These are phyloP conservation scores for Pyrus bretschneideri DNA, from an alignment of 306 rosid genomes.

Conservation along the genomic window DNA sequence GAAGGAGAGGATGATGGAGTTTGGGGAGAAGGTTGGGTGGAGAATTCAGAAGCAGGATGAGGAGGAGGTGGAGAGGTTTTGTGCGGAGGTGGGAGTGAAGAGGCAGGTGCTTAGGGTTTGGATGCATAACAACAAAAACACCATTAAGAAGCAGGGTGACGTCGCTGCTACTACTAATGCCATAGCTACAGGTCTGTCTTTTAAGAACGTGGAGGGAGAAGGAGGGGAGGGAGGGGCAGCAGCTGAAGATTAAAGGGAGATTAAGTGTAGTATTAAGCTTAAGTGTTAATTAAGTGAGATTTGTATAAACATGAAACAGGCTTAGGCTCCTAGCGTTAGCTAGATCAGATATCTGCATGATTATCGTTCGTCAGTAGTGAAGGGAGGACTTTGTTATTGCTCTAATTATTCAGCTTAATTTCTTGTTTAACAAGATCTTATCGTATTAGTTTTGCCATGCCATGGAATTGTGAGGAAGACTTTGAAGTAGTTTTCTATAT, in stretches of 20 bases:
- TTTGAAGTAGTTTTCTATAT: background rate
- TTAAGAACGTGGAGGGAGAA: slow-evolving; percentile 3
- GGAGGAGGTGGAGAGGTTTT: slow-evolving; percentile 37
- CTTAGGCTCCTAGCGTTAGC: background rate
- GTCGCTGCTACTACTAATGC: background rate
- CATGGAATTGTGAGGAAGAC: background rate
- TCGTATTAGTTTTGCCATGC: background rate
- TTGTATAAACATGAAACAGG: background rate
- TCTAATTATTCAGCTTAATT: background rate
- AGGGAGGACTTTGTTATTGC: background rate
- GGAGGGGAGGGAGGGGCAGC: background rate
- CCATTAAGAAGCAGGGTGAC: slow-evolving; percentile 19
- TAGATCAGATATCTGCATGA: background rate
- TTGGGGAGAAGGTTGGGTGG: slow-evolving; percentile 49
- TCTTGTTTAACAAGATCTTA: background rate
- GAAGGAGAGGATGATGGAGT: slow-evolving; percentile 42
- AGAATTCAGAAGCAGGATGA: slow-evolving; percentile 48
- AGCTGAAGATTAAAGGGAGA: background rate
- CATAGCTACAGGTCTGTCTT: background rate
- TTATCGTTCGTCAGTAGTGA: background rate
- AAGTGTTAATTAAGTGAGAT: background rate
- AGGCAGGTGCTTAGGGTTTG: slow-evolving; percentile 48
- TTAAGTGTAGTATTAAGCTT: background rate
- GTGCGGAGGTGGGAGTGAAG: slow-evolving; percentile 40
- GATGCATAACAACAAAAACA: slow-evolving; percentile 53